Evolutionary conservation across 495 filamentous ascomycete genomes (phyloP).

Genomic region (Bacidia rubella): DNA sequence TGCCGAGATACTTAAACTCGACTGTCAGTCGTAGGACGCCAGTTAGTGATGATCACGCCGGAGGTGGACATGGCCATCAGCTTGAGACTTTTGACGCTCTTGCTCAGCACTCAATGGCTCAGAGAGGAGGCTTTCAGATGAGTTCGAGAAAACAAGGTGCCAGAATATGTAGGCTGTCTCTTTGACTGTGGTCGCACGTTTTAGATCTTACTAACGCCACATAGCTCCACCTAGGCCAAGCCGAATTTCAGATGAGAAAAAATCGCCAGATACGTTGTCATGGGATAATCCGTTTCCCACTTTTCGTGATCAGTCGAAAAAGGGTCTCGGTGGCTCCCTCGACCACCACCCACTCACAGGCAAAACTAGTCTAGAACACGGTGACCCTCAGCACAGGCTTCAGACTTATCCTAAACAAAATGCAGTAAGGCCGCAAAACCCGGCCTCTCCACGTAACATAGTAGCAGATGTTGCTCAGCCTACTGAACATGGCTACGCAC

Average conservation of each 20-base stretch:
- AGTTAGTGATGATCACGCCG: too few species aligned
- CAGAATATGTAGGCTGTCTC: not conserved
- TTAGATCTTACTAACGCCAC: not conserved
- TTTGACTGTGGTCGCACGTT: not conserved
- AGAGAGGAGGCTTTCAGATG: not conserved
- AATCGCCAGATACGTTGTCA: slow-evolving; percentile 35
- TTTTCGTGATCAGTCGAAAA: slow-evolving; percentile 41
- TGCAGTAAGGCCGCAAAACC: too few species aligned
- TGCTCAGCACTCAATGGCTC: not conserved
- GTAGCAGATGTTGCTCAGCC: too few species aligned
- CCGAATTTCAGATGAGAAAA: slow-evolving; percentile 24
- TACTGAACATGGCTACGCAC: too few species aligned
- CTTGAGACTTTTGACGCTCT: not conserved
- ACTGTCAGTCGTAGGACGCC: too few species aligned
- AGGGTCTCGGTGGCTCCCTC: slow-evolving; percentile 14
- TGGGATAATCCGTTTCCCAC: slow-evolving; percentile 58
- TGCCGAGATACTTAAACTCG: not conserved
- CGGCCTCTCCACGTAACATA: too few species aligned
- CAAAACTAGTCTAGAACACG: slow-evolving; percentile 39
- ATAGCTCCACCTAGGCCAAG: slow-evolving; percentile 6
- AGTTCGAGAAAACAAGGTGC: not conserved
- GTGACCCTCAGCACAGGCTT: slow-evolving; percentile 42
- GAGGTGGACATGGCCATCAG: too few species aligned
- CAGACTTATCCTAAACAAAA: too few species aligned
- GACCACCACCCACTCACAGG: slow-evolving; percentile 13